Evolutionary conservation across 352 stramenopile genomes (phyloP).

Genomic region (Phytopythium chamaehyphon): DNA sequence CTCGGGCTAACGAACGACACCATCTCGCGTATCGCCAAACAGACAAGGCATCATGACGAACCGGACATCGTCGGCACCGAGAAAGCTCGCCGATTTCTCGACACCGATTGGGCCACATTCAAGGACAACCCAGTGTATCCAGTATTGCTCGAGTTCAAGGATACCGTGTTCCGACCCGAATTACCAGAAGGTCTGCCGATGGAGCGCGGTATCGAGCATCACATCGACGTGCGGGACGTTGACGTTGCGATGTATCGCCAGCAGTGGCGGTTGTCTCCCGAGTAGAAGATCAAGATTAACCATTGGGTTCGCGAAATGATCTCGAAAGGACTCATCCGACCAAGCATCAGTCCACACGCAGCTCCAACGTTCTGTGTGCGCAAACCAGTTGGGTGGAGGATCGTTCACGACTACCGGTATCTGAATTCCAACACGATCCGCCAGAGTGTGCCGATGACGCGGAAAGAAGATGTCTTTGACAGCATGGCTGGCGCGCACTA

Average conservation of each 20-base stretch:
- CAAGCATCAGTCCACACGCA: conserved; percentile 16
- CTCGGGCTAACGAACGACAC: conserved; percentile 11
- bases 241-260: conserved; percentile 9
- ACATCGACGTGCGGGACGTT: conserved; percentile 7
- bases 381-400: conserved; percentile 22
- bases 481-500: conserved; percentile 14
- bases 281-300: conserved; percentile 8
- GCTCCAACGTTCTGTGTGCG: conserved; percentile 21
- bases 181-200: conserved; percentile 6
- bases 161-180: conserved; percentile 1
- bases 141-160: conserved; percentile 6
- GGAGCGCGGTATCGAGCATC: too few species aligned
- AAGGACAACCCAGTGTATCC: conserved; percentile 6
- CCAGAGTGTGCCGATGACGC: conserved; percentile 11
- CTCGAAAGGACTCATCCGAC: conserved; percentile 7
- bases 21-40: conserved; percentile 3
- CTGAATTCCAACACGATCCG: conserved; percentile 9
- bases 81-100: conserved; percentile 8
- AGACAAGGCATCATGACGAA: conserved; percentile 2
- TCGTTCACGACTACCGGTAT: conserved; percentile 23
- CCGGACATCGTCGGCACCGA: neutral
- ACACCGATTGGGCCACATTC: conserved; percentile 11
- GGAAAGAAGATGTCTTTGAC: conserved; percentile 21
- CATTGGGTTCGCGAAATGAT: conserved; percentile 6
- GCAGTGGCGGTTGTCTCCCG: conserved; percentile 8